A percentile compares a stretch with the other conserved stretches of the same genome.
Evolutionary conservation across 2,329 filamentous ascomycete genomes (phyloP).

Genomic region (Magnaporthales sp.): DNA sequence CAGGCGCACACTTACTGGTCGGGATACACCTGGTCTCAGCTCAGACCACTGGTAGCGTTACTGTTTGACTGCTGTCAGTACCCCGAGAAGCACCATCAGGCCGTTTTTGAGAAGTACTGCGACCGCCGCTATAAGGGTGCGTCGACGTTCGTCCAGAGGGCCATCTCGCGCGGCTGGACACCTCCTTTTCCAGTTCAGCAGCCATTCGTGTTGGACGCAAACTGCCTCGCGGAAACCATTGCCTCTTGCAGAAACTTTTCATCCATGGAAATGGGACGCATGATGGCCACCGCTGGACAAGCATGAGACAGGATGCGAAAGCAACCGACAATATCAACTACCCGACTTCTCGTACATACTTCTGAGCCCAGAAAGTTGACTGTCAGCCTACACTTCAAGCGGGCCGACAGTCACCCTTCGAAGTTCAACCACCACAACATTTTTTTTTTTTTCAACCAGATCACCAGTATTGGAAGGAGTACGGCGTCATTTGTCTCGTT

Average conservation of each 20-base stretch:
- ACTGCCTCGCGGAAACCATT: background rate
- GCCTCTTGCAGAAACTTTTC: background rate
- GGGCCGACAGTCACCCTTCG: background rate
- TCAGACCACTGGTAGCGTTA: constrained; percentile 67
- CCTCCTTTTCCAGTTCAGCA: constrained; percentile 33
- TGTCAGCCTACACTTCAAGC: background rate
- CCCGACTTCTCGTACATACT: background rate
- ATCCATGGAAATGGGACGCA: constrained; percentile 1
- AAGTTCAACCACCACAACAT: background rate
- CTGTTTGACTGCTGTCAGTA: constrained; percentile 83
- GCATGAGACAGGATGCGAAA: background rate
- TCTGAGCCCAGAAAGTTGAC: background rate
- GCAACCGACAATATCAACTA: background rate
- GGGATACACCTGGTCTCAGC: constrained; percentile 80
- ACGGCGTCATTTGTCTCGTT: background rate
- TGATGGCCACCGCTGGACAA: background rate
- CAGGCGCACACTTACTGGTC: constrained; percentile 85
- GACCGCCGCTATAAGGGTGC: constrained; percentile 82
- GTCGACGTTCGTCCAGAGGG: constrained; percentile 68
- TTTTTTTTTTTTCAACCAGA: background rate
- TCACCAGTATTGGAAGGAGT: constrained; percentile 1
- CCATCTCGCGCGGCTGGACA: constrained; percentile 54
- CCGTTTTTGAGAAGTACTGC: constrained; percentile 87
- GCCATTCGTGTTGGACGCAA: constrained; percentile 6
- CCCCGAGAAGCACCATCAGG: constrained; percentile 71